Base-by-base conservation (phyloP, 2,329 filamentous ascomycete species). In the Clarireedia paspali region DNA sequence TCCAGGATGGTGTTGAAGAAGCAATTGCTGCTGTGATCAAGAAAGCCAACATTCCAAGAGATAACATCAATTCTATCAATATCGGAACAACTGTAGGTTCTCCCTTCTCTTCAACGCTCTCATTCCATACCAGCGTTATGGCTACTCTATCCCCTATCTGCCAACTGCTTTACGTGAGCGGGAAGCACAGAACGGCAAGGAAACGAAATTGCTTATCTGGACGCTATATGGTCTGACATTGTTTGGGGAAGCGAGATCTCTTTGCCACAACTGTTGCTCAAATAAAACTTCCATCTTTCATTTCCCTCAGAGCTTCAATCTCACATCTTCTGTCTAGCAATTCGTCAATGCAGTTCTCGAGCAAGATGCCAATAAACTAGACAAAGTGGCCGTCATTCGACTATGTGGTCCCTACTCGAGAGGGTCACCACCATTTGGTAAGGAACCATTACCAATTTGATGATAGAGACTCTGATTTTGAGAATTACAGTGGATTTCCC, bases 261-360 rank as follows among this genome's bases (percentile, higher is more conserved):
- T 34, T 12, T 34, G 30, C 30, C 30, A 34, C 30, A 34, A 12
- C 30, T 12, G 12, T 9, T 9, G 12, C 12, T 34, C 10, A 34
- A 4, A 34, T 9, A 12, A 34, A 34, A 34, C 9, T 12, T 12
- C 30, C 30, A 9, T 34, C 30, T 34, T 34, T 34, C 10, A 14
- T 34, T 12, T 34, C 14, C 9, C 2, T 9, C 30, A 14, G 30
- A 12, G 10, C 30, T 34, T 12, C 30, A 34, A 34, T 34, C 30
- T 34, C 30, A 34, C 30, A 34, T 34, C 3, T 44, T 17, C 23
- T 30, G 3, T 20, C 14, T 50, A 67, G 65, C 74, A 77, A 65
- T 78, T 79, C 57, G 72, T 78, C 47, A 79, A 79, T 57, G 76
- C 76, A 5, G 74, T 80, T 6, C 69, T 78, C 10, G 76, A 77